These are phyloP conservation scores for Phytophthora sp. DNA, from an alignment of 352 stramenopile genomes.

Conservation along the genomic window DNA sequence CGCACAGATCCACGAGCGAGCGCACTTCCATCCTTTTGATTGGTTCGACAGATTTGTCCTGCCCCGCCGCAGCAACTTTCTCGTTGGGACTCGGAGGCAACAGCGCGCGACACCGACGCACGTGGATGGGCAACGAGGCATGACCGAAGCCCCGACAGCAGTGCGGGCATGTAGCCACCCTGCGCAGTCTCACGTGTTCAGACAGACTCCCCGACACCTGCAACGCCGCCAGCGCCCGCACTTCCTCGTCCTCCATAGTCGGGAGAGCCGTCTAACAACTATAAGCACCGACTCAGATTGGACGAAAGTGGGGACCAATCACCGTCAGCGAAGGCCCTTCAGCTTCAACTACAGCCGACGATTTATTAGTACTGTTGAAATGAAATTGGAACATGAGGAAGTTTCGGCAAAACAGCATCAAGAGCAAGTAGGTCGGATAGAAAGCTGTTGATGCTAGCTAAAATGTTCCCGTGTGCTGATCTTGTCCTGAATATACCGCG, in stretches of 20 bases:
- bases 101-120: slow-evolving; percentile 60
- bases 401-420: too few species aligned
- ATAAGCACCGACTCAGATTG: slow-evolving; percentile 1
- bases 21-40: slow-evolving; percentile 42
- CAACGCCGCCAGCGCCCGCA: slow-evolving; percentile 45
- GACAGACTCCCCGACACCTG: slow-evolving; percentile 19
- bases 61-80: slow-evolving; percentile 22
- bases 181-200: slow-evolving; percentile 26
- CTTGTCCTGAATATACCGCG: too few species aligned
- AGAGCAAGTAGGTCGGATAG: too few species aligned
- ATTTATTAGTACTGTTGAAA: too few species aligned
- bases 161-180: slow-evolving; percentile 54
- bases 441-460: too few species aligned
- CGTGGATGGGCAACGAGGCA: slow-evolving; percentile 69
- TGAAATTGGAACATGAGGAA: too few species aligned
- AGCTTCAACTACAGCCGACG: too few species aligned
- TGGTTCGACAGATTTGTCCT: slow-evolving; percentile 10
- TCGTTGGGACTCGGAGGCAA: slow-evolving; percentile 34
- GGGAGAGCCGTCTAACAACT: not conserved
- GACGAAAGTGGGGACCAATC: too few species aligned
- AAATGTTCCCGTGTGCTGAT: too few species aligned
- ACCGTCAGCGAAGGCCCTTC: too few species aligned
- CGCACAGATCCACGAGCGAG: slow-evolving; percentile 70
- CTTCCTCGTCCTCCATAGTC: slow-evolving; percentile 43
- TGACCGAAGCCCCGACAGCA: slow-evolving; percentile 63